Percentiles rank a stretch among this genome's conserved stretches.
Conservation (phyloP, 176 grass and related monocot species). For the Phyllostachys edulis region DNA sequence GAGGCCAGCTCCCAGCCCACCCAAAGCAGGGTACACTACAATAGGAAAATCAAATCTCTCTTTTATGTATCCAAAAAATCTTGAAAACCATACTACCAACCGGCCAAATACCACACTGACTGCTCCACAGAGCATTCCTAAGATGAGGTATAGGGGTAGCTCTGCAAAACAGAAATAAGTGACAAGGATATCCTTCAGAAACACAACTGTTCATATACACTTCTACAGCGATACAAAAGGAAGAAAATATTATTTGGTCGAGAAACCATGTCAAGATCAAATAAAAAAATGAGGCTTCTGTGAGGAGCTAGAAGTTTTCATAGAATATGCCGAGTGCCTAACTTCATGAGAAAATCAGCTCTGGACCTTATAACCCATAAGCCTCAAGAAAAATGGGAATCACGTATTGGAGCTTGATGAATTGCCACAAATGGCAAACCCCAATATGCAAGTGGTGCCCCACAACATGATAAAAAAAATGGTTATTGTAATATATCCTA, state of each 20-base stretch:
- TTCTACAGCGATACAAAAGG: neutral
- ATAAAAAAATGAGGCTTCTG: slow-evolving; percentile 6
- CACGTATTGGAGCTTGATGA: neutral
- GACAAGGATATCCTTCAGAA: slow-evolving; percentile 10
- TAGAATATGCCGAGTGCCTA: neutral
- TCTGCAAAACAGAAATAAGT: slow-evolving; percentile 51
- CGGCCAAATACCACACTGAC: slow-evolving; percentile 81
- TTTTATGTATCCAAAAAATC: slow-evolving; percentile 65
- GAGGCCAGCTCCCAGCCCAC: slow-evolving; percentile 83
- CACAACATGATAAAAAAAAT: neutral
- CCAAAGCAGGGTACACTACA: slow-evolving; percentile 85
- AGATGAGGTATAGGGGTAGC: slow-evolving; percentile 86
- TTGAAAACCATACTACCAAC: slow-evolving; percentile 77
- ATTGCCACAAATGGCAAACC: neutral
- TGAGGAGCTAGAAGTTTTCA: neutral
- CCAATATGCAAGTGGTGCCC: neutral
- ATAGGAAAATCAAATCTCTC: slow-evolving; percentile 74
- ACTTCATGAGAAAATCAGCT: neutral
- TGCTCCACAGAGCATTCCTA: slow-evolving; percentile 88
- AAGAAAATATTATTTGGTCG: neutral
- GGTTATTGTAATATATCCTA: neutral
- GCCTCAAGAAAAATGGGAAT: neutral
- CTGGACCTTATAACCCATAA: neutral
- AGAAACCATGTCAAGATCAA: neutral
- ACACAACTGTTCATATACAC: neutral